These are phyloP conservation scores for Avicennia marina DNA, from an alignment of 257 asterid species.

Conservation along the genomic window DNA sequence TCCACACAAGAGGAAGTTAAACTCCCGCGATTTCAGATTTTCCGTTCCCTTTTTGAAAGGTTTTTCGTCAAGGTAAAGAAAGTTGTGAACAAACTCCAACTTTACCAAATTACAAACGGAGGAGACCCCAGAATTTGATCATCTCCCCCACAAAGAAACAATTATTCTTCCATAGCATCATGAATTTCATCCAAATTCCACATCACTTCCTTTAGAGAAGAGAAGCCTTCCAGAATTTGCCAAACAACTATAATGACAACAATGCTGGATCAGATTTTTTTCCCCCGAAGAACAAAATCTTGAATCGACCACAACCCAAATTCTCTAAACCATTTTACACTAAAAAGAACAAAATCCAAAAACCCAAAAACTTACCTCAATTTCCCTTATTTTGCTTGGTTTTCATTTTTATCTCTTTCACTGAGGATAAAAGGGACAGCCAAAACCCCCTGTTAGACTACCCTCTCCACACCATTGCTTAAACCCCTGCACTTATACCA, in stretches of 20 bases:
- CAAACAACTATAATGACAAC: slow-evolving; percentile 13
- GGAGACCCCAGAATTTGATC: slow-evolving; percentile 24
- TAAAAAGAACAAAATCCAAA: no score
- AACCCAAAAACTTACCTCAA: no score
- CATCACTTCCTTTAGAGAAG: slow-evolving; percentile 20
- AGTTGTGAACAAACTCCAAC: slow-evolving; percentile 19
- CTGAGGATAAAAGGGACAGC: neutral
- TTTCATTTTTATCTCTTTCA: no score
- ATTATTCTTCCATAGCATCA: slow-evolving; percentile 26
- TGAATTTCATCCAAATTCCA: slow-evolving; percentile 23
- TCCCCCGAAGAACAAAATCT: slow-evolving; percentile 11
- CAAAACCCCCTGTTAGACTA: slow-evolving; percentile 82
- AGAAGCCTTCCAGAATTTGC: slow-evolving; percentile 16
- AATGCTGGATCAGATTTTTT: slow-evolving; percentile 26
- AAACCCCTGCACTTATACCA: slow-evolving; percentile 93
- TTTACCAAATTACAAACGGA: slow-evolving; percentile 26
- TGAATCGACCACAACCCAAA: slow-evolving; percentile 18
- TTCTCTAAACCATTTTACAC: slow-evolving; percentile 14
- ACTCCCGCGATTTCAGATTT: slow-evolving; percentile 14
- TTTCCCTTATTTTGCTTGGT: no score
- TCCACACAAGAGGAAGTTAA: neutral
- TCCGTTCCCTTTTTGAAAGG: slow-evolving; percentile 3
- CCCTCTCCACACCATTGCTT: slow-evolving; percentile 39
- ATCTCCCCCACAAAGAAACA: slow-evolving; percentile 33
- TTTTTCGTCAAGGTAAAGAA: neutral